These are phyloP conservation scores for Mortierella claussenii DNA, from an alignment of 192 early-diverging fungal genomes.

Conservation along the genomic window DNA sequence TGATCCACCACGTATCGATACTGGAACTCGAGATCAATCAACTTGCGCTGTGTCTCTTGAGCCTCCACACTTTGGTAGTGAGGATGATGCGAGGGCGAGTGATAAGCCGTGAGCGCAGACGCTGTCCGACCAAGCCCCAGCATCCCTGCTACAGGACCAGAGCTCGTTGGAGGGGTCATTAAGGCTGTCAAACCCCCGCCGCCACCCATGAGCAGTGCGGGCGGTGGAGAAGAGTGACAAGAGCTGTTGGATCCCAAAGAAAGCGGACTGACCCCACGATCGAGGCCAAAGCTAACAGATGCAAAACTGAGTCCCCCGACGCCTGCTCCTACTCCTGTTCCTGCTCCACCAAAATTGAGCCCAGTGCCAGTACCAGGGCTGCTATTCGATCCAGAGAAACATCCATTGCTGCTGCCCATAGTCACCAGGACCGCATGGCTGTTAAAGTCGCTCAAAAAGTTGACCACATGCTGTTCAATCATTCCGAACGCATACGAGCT, in stretches of 20 bases:
- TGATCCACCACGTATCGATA: slow-evolving; percentile 82
- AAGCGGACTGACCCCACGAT: slow-evolving; percentile 4
- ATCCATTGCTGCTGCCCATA: slow-evolving; percentile 42
- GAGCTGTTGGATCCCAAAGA: slow-evolving; percentile 1
- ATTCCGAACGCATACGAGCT: slow-evolving; percentile 65
- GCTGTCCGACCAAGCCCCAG: slow-evolving; percentile 32
- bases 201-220: slow-evolving; percentile 4
- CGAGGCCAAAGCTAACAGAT: slow-evolving; percentile 25
- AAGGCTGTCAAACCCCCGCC: slow-evolving; percentile 17
- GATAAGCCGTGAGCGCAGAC: slow-evolving; percentile 3
- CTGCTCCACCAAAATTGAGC: background rate
- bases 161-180: background rate
- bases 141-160: slow-evolving; percentile 43
- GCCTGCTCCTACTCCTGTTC: background rate
- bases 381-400: background rate
- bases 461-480: slow-evolving; percentile 72
- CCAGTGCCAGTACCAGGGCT: background rate
- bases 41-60: slow-evolving; percentile 52
- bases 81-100: slow-evolving; percentile 39
- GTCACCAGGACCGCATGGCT: slow-evolving; percentile 46
- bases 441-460: slow-evolving; percentile 70
- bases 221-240: background rate
- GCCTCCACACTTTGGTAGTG: slow-evolving; percentile 32
- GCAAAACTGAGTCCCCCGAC: slow-evolving; percentile 3
- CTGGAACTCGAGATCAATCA: slow-evolving; percentile 70